Conservation (phyloP, 495 filamentous ascomycete genomes). For the Hyaloscypha finlandica region DNA sequence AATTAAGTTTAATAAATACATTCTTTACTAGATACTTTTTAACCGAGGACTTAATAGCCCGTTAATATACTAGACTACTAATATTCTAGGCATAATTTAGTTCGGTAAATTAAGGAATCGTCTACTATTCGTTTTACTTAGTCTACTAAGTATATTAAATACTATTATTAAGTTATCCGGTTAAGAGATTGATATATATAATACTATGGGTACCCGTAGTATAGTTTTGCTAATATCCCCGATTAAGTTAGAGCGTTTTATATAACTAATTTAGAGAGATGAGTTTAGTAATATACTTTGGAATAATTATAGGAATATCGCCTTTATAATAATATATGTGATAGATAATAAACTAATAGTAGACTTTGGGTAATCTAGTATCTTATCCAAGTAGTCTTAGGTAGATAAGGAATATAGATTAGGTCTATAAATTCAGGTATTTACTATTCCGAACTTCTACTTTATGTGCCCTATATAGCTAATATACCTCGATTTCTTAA, state of each 20-base stretch:
- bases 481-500: slow-evolving; percentile 22
- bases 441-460: background rate
- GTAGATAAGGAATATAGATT: background rate
- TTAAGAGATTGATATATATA: background rate
- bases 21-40: slow-evolving; percentile 17
- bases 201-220: background rate
- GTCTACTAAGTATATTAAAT: background rate
- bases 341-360: slow-evolving; percentile 17
- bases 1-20: slow-evolving; percentile 9
- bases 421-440: background rate
- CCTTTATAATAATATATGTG: slow-evolving; percentile 21
- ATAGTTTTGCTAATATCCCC: slow-evolving; percentile 1
- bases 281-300: slow-evolving; percentile 21
- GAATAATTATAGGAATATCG: slow-evolving; percentile 15
- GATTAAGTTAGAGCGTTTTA: slow-evolving; percentile 19
- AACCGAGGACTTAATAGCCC: background rate
- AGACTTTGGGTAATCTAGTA: slow-evolving; percentile 10
- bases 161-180: slow-evolving; percentile 10
- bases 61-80: background rate
- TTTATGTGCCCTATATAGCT: background rate
- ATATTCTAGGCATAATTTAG: slow-evolving; percentile 15
- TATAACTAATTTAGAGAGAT: slow-evolving; percentile 20
- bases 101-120: background rate
- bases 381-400: background rate
- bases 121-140: slow-evolving; percentile 4